Percentiles rank a stretch among this genome's conserved stretches.
Evolutionary conservation across 2,329 filamentous ascomycete species (phyloP).

Genomic region (Coniochaeta pulveracea): DNA sequence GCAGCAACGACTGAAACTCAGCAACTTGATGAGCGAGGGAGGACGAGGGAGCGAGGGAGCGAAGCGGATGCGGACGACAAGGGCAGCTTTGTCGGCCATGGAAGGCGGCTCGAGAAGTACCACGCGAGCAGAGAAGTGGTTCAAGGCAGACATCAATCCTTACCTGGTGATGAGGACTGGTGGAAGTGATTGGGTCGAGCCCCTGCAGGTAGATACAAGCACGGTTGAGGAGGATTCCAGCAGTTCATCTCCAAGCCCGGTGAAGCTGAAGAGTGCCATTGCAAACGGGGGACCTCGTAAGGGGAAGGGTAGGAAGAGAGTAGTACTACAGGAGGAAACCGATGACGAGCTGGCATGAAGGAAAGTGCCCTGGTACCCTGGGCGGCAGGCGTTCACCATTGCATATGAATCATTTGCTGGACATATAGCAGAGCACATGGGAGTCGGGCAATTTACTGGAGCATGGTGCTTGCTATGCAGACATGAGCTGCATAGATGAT

Average conservation of each 20-base stretch:
- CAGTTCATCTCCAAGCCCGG: neutral
- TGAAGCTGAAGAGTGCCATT: conserved; percentile 4
- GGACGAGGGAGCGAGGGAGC: conserved; percentile 15
- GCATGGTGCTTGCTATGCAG: too few relatives aligned
- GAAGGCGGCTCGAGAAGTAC: conserved; percentile 53
- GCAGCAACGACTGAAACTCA: conserved; percentile 47
- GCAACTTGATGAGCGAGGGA: conserved; percentile 41
- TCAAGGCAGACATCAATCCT: conserved; percentile 44
- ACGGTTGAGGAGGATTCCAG: neutral
- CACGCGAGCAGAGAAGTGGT: conserved; percentile 59
- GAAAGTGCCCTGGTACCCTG: too few relatives aligned
- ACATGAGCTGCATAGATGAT: too few relatives aligned
- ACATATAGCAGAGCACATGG: too few relatives aligned
- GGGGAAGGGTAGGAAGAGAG: conserved; percentile 8
- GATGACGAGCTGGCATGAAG: conserved; percentile 9
- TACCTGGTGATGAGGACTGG: conserved; percentile 46
- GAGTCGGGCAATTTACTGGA: too few relatives aligned
- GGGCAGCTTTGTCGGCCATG: conserved; percentile 56
- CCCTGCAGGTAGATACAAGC: conserved; percentile 3
- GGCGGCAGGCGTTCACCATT: too few relatives aligned
- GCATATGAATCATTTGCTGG: too few relatives aligned
- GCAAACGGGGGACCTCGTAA: neutral
- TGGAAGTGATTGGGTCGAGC: conserved; percentile 15
- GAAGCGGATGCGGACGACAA: conserved; percentile 51
- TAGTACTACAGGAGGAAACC: conserved; percentile 10